Conservation (phyloP, 805 yeast genomes). For the Scheffersomyces ergatensis region DNA sequence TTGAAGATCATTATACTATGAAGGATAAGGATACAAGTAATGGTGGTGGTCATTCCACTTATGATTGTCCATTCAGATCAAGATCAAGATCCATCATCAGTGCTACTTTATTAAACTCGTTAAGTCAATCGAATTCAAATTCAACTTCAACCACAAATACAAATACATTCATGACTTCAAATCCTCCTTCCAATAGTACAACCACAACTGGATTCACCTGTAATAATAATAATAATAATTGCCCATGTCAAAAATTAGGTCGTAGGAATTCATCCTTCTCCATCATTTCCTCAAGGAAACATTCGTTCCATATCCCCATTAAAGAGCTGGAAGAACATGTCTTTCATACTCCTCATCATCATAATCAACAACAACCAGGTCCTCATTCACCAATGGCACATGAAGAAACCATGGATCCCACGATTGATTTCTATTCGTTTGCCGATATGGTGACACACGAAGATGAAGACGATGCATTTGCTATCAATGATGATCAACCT, state of each 20-base stretch:
- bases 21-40: no score
- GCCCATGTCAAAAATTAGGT: not conserved
- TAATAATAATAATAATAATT: not conserved
- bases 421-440: conserved; percentile 29
- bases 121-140: conserved; percentile 2
- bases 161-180: not conserved
- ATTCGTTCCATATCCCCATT: no score
- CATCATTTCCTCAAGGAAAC: not conserved
- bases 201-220: no score
- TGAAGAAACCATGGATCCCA: conserved; percentile 6
- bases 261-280: not conserved
- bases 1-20: not conserved
- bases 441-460: conserved; percentile 28
- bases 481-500: not conserved
- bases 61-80: conserved; percentile 6
- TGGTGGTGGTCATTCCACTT: not conserved
- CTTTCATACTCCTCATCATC: not conserved
- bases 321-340: no score
- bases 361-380: not conserved
- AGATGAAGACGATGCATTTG: not conserved
- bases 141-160: not conserved
- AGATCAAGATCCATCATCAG: conserved; percentile 21
- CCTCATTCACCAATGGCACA: conserved; percentile 2
- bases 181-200: no score
- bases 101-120: conserved; percentile 17